Evolutionary conservation across 2,329 filamentous ascomycete genomes (phyloP), one percentile per base, ranked within the genome.

Genomic region (Xylaria sp.): DNA sequence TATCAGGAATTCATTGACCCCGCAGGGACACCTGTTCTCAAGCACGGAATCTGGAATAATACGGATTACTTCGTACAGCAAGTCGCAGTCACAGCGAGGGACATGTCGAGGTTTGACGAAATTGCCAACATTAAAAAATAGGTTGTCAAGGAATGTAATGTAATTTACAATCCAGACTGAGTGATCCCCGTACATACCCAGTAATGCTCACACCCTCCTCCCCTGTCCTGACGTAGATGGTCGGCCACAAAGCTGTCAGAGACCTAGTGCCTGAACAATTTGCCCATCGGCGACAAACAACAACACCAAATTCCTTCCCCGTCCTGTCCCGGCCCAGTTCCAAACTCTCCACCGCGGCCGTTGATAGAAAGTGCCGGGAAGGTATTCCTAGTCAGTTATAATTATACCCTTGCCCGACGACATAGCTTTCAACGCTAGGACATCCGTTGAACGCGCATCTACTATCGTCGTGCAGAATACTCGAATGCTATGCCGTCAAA

Each of bases 371-470:
- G 54, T n/a, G 44, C 46, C 39, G 23, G 23, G 23, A 30, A 13
- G 16, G 53, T 58, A 57, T 52, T 47, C 60, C 52, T 62, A 54
- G 52, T 56, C 53, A 54, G 34, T 59, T 59, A 59, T 6, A 19
- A 55, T 13, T 59, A 60, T 51, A 58, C 44, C 18, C 49, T 54
- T 39, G 30, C 37, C 18, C 52, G 55, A 63, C 63, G 50, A 58
- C 60, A 60, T 59, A 44, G 16, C 54, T 54, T 23, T 63, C 58
- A 53, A 63, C 54, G 48, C 52, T 59, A 57, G 62, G 55, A 59
- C 57, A 62, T 64, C 59, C 55, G 58, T 59, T 65, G 53, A 65
- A 68, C 59, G 63, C 54, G 58, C 54, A 56, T 57, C 55, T 50
- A 59, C 37, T 42, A 52, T 63, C 67, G 62, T 67, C 56, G 48